Evolutionary conservation across 1,284 basidiomycete species (phyloP).

Genomic region (Sphaerobolus stellatus): DNA sequence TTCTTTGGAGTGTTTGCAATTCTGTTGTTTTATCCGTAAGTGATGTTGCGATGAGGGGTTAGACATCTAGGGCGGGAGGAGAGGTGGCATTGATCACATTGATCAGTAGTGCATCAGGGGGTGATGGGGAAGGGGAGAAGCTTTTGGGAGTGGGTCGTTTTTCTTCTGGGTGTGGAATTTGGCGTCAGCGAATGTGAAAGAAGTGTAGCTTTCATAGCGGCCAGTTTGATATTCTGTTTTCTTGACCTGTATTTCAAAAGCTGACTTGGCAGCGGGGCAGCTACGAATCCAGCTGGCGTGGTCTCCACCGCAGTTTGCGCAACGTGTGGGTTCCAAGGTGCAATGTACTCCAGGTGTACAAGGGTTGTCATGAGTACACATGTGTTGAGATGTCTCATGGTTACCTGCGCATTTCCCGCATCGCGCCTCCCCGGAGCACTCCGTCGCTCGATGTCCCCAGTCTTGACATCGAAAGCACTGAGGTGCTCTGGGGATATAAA

Average conservation of each 20-base stretch:
- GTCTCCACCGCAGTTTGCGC: slow-evolving; percentile 22
- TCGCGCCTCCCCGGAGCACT: slow-evolving; percentile 19
- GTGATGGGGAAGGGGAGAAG: no score
- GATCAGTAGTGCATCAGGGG: background rate
- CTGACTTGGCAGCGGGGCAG: background rate
- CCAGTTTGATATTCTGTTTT: background rate
- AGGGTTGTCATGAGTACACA: slow-evolving; percentile 23
- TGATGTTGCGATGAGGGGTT: background rate
- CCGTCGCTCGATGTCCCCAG: no score
- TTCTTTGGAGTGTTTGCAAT: slow-evolving; percentile 25
- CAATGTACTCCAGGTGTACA: slow-evolving; percentile 24
- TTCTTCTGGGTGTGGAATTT: slow-evolving; percentile 12
- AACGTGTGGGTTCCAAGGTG: slow-evolving; percentile 14
- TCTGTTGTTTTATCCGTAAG: slow-evolving; percentile 27
- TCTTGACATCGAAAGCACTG: no score
- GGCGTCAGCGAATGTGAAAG: background rate
- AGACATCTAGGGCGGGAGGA: background rate
- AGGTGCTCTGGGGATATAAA: background rate
- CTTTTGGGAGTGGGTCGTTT: slow-evolving; percentile 13
- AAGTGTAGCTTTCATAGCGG: background rate
- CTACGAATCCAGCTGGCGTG: slow-evolving; percentile 17
- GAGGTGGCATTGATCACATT: background rate
- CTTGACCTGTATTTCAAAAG: slow-evolving; percentile 5
- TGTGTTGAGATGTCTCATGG: no score
- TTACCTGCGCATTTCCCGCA: no score